Evolutionary conservation across 192 early-diverging fungal species (phyloP).

Genomic region (Oehlia diaphana): DNA sequence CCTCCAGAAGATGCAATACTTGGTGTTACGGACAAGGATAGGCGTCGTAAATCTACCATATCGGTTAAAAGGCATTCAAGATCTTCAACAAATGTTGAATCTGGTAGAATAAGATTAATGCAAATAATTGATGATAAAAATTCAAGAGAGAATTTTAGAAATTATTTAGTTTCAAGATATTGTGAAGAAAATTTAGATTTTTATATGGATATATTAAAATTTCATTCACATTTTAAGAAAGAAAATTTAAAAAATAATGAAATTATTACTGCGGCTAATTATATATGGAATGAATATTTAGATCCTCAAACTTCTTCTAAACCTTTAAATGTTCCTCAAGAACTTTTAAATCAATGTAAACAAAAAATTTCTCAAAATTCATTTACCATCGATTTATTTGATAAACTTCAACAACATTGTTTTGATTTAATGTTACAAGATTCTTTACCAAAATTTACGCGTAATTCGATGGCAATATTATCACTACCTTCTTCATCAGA

Average conservation of each 20-base stretch:
- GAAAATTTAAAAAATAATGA: neutral
- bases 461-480: slow-evolving; percentile 7
- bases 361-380: slow-evolving; percentile 3
- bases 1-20: slow-evolving; percentile 15
- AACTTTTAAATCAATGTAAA: slow-evolving; percentile 15
- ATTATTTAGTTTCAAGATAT: slow-evolving; percentile 26
- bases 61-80: neutral
- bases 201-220: slow-evolving; percentile 24
- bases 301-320: slow-evolving; percentile 22
- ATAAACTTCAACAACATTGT: slow-evolving; percentile 33
- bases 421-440: slow-evolving; percentile 30
- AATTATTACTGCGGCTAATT: neutral
- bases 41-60: neutral
- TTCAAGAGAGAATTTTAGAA: slow-evolving; percentile 9
- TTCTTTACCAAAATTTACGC: slow-evolving; percentile 29
- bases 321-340: slow-evolving; percentile 29
- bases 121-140: slow-evolving; percentile 23
- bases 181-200: slow-evolving; percentile 33
- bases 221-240: slow-evolving; percentile 6
- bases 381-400: slow-evolving; percentile 16
- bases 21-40: neutral
- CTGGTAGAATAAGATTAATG: slow-evolving; percentile 20
- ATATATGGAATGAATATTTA: slow-evolving; percentile 28
- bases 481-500: neutral
- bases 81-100: neutral